Evolutionary conservation across 2,329 filamentous ascomycete species (phyloP), one percentile per base, ranked within the genome.

Genomic region (Westerdykella sp.): DNA sequence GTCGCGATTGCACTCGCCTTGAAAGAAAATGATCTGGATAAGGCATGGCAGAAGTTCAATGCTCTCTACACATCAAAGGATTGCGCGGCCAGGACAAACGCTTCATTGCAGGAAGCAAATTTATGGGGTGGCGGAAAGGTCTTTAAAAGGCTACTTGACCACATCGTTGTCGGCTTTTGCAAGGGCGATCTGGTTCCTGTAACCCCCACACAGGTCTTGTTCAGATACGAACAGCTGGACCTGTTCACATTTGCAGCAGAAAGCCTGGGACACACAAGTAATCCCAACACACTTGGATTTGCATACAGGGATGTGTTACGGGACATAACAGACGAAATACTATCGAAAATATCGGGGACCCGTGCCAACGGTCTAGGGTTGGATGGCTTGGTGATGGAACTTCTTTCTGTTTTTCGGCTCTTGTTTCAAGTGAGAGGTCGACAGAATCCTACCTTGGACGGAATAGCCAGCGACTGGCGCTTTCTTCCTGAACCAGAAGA

Each of bases 381-480:
- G 11, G 50, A 57, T 18, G 41, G 44, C 4, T 39, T 63, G 32
- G 43, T 63, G 2, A 34, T 38, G 4, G 63, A 67, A 47, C 50
- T 67, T 2, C 31, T 64, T 9, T 59, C 59, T 4, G 42, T 66
- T 6, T 67, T 62, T 62, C 55, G 52, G 15, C 39, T 66, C 14
- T 59, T 65, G 43, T 64, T 66, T 40, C 61, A 65, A 37, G 57
- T 51, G 39, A 54, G 56, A 44, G 60, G 56, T 16, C 21, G 21
- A 15, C 40, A 45, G 5, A 42, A 46, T 14, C 43, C 45, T 6
- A 18, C 50, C 9, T 22, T 62, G 14, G 44, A 62, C 13, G 43
- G 51, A 3, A 47, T 62, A 32, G 54, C 41, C 22, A 18, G 44
- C 3, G 45, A 57, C 4, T 66, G 63, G 63, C 49, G 50, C 5